phyloP scores from a whole-genome alignment of 2,329 filamentous ascomycete genomes.

The Thielaviopsis euricoi region DNA sequence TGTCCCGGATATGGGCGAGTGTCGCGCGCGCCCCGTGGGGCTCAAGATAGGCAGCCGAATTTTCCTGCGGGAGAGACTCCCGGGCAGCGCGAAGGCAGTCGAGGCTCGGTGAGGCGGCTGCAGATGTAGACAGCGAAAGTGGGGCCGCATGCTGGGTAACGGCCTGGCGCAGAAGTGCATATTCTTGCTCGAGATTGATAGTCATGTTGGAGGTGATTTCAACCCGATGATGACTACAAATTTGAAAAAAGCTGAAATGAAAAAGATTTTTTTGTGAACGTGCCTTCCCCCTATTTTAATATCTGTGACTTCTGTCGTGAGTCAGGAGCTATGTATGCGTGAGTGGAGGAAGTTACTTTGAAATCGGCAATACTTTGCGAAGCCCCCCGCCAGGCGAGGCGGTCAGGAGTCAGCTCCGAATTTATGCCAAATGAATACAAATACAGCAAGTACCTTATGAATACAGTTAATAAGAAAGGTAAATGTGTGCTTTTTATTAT shows the following conservation, averaged over 20 bases:
- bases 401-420: neutral
- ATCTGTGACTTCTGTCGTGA: too few species aligned
- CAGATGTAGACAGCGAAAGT: neutral
- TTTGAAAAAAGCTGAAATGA: neutral
- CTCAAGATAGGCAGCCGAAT: neutral
- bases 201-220: neutral
- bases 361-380: neutral
- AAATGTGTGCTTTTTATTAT: neutral
- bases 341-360: neutral
- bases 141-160: neutral
- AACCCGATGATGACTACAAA: too few species aligned
- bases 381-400: neutral
- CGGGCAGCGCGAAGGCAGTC: neutral
- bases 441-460: neutral
- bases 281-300: too few species aligned
- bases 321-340: too few species aligned
- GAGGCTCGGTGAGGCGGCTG: neutral
- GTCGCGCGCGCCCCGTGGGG: neutral
- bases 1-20: slow-evolving; percentile 24
- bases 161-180: neutral
- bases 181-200: slow-evolving; percentile 6
- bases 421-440: neutral
- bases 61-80: neutral
- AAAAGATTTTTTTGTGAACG: neutral
- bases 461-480: neutral